A percentile compares a stretch with the other conserved stretches of the same genome.
Conservation (phyloP, 2,329 filamentous ascomycete genomes). For the Chaetomiaceae sp. region DNA sequence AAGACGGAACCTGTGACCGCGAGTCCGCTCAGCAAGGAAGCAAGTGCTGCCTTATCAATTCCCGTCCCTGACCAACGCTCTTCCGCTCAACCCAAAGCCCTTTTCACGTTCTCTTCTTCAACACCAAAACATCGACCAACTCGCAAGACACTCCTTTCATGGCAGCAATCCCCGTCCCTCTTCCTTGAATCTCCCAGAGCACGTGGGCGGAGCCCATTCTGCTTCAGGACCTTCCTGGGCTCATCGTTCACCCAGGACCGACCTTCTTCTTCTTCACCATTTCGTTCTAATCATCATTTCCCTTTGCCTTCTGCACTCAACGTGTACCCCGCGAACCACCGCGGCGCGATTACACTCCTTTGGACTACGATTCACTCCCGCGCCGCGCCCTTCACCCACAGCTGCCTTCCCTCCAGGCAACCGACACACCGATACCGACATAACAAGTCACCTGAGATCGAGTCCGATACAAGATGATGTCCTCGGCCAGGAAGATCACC, state of each 20-base stretch:
- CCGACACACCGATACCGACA: neutral
- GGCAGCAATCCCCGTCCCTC: no score
- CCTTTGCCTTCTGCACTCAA: neutral
- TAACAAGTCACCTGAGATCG: neutral
- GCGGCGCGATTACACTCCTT: neutral
- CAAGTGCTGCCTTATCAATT: conserved; percentile 7
- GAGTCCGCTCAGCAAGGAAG: neutral
- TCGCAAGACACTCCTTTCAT: no score
- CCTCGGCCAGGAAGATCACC: conserved; percentile 7
- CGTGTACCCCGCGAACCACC: conserved; percentile 1
- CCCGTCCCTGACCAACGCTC: neutral
- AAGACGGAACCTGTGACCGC: neutral
- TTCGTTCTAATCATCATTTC: neutral
- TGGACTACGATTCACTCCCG: neutral
- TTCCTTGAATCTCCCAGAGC: no score
- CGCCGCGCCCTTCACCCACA: neutral
- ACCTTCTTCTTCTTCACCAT: neutral
- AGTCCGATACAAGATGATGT: conserved; percentile 10
- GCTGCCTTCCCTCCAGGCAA: neutral
- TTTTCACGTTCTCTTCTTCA: neutral
- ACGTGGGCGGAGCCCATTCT: no score
- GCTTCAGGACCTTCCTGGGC: neutral
- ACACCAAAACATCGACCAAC: neutral
- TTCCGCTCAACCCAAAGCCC: neutral
- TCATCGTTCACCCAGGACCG: neutral